These are phyloP conservation scores for Ophidiomyces ophidiicola DNA, from an alignment of 2,329 filamentous ascomycete genomes.

Conservation along the genomic window DNA sequence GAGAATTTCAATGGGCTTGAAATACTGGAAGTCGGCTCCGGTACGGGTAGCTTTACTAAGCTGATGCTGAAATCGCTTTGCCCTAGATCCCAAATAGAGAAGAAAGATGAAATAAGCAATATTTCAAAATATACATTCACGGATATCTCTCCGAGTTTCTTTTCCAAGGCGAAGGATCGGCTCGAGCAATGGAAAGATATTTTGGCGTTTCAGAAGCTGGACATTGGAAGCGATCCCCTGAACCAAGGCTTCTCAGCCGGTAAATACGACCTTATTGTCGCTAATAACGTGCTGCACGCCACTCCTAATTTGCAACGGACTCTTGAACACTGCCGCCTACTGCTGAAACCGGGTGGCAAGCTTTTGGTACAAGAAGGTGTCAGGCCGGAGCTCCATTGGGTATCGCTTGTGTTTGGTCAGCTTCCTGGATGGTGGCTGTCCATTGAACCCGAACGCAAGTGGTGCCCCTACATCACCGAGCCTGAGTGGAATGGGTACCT, in stretches of 20 bases:
- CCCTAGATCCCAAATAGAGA: neutral
- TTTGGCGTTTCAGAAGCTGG: constrained; percentile 27
- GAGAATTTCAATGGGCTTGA: constrained; percentile 5
- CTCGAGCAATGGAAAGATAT: constrained; percentile 21
- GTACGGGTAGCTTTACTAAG: constrained; percentile 34
- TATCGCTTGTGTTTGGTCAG: constrained; percentile 13
- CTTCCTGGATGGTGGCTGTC: constrained; percentile 20
- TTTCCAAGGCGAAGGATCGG: constrained; percentile 26
- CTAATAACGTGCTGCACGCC: constrained; percentile 31
- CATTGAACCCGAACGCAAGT: constrained; percentile 7
- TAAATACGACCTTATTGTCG: constrained; percentile 30
- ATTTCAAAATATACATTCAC: constrained; percentile 38
- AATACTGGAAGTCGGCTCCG: constrained; percentile 35
- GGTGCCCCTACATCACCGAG: constrained; percentile 5
- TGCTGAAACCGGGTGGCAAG: constrained; percentile 36
- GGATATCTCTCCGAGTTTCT: constrained; percentile 35
- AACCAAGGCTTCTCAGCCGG: constrained; percentile 27
- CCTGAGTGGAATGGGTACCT: constrained; percentile 5
- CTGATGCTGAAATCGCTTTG: constrained; percentile 26
- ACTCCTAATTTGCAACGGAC: constrained; percentile 21
- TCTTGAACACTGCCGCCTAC: constrained; percentile 24
- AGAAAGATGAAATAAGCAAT: constrained; percentile 1
- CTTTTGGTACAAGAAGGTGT: constrained; percentile 34
- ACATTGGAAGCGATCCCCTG: constrained; percentile 25
- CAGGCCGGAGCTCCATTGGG: constrained; percentile 14